Conservation (phyloP, 208 protist genomes). For the Crithidia acanthocephali region DNA sequence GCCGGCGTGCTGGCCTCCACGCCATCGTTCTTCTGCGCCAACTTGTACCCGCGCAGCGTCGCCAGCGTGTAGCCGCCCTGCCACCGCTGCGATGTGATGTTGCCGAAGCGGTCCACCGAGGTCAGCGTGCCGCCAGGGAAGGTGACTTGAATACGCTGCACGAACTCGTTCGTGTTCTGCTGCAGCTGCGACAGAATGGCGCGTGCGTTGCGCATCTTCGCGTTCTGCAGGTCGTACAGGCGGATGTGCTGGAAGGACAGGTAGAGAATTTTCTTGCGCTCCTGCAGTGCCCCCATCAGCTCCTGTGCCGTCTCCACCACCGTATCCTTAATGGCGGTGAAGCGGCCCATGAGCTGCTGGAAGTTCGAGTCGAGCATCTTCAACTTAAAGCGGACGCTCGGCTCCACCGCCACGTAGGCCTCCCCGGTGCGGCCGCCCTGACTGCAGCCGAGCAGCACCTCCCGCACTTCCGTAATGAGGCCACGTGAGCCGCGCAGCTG, state of each 20-base stretch:
- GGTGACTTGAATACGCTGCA: slow-evolving; percentile 69
- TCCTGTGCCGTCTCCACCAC: slow-evolving; percentile 86
- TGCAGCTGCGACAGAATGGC: slow-evolving; percentile 80
- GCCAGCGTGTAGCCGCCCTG: slow-evolving; percentile 86
- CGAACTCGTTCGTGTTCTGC: slow-evolving; percentile 57
- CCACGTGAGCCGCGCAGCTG: slow-evolving; percentile 75
- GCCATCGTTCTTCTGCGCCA: slow-evolving; percentile 15
- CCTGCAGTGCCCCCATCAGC: slow-evolving; percentile 86
- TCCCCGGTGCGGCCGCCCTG: slow-evolving; percentile 53
- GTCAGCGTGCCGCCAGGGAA: slow-evolving; percentile 82
- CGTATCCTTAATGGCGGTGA: slow-evolving; percentile 84
- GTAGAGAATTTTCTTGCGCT: slow-evolving; percentile 91
- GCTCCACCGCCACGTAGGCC: slow-evolving; percentile 80
- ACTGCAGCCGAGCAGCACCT: slow-evolving; percentile 62
- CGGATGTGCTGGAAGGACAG: slow-evolving; percentile 94
- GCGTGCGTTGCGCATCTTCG: slow-evolving; percentile 77
- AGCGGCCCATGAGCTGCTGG: slow-evolving; percentile 87
- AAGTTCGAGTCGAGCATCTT: slow-evolving; percentile 92
- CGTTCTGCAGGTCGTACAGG: slow-evolving; percentile 89
- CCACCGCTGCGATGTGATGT: slow-evolving; percentile 85
- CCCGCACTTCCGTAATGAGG: slow-evolving; percentile 81
- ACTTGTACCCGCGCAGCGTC: slow-evolving; percentile 63
- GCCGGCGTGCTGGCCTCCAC: not conserved
- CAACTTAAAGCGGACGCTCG: slow-evolving; percentile 88
- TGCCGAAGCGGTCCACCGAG: slow-evolving; percentile 85